Conservation (phyloP, 148 eudicot species). For the Spergularia bocconei region DNA sequence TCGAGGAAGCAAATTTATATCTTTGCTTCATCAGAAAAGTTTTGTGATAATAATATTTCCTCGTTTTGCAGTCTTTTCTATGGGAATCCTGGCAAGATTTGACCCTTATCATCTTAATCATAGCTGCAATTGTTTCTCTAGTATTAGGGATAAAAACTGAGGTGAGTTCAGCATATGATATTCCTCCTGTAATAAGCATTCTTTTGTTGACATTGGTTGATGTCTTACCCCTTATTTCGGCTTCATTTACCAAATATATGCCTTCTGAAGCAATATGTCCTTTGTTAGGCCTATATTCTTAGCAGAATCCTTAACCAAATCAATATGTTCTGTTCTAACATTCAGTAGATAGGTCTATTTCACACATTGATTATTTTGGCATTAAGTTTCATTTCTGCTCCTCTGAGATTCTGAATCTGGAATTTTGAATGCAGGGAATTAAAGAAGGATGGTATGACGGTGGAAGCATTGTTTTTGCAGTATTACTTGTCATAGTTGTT, state of each 20-base stretch:
- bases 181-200: not conserved
- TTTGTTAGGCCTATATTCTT: not conserved
- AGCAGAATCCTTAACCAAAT: not conserved
- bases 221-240: not conserved
- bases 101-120: conserved; percentile 78
- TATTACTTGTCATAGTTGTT: conserved; percentile 74
- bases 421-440: conserved; percentile 48
- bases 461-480: conserved; percentile 95
- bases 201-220: not conserved
- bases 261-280: not conserved
- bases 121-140: conserved; percentile 75
- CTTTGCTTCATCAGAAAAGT: not conserved
- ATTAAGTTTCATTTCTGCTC: not conserved
- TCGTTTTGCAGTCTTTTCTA: conserved; percentile 59
- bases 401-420: not conserved
- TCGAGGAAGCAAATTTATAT: not conserved
- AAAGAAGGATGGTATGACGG: conserved; percentile 94
- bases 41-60: conserved; percentile 7
- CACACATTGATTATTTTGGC: not conserved
- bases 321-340: not conserved
- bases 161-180: conserved; percentile 36
- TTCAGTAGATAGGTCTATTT: not conserved
- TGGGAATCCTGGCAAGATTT: conserved; percentile 96
- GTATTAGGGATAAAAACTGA: conserved; percentile 80
- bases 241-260: not conserved